A percentile compares a stretch with the other conserved stretches of the same genome.
phyloP scores from a whole-genome alignment of 1,284 basidiomycete genomes.

The Cronartium quercuum region DNA sequence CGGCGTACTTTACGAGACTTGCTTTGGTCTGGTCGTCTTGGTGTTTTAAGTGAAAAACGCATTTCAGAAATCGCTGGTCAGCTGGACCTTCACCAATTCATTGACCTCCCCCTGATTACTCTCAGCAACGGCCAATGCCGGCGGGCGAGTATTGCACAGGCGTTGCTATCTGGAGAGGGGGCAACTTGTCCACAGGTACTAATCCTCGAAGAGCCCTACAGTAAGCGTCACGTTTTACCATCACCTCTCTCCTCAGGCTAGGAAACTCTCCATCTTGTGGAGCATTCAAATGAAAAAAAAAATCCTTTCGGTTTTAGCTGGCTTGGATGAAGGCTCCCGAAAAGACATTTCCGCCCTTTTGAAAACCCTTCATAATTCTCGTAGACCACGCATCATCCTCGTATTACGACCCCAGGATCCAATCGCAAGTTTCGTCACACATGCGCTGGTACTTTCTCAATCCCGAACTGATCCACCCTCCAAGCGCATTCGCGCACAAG shows the following conservation, averaged over 20 bases:
- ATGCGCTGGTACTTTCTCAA: conserved; percentile 60
- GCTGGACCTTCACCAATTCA: conserved; percentile 58
- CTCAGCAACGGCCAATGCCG: conserved; percentile 88
- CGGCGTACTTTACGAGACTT: background rate
- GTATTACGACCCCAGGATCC: conserved; percentile 73
- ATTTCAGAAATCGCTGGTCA: conserved; percentile 56
- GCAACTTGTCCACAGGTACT: conserved; percentile 61
- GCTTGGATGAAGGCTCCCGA: background rate
- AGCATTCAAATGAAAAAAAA: background rate
- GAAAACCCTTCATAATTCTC: conserved; percentile 55
- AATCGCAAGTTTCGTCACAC: conserved; percentile 73
- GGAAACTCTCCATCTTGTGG: conserved; percentile 59
- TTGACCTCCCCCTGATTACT: conserved; percentile 75
- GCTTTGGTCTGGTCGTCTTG: conserved; percentile 41
- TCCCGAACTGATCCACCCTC: background rate
- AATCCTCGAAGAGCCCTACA: conserved; percentile 71
- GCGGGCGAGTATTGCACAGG: conserved; percentile 72
- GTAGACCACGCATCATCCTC: conserved; percentile 60
- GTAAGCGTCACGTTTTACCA: conserved; percentile 56
- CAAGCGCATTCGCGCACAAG: background rate
- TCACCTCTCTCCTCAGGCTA: conserved; percentile 50
- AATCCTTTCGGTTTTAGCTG: background rate
- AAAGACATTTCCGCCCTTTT: background rate
- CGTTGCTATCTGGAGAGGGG: conserved; percentile 55
- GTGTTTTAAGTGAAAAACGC: conserved; percentile 47